Evolutionary conservation across 129 eudicot genomes (phyloP), one percentile per base, ranked within the genome.

Genomic region (Helichrysum umbraculigerum): DNA sequence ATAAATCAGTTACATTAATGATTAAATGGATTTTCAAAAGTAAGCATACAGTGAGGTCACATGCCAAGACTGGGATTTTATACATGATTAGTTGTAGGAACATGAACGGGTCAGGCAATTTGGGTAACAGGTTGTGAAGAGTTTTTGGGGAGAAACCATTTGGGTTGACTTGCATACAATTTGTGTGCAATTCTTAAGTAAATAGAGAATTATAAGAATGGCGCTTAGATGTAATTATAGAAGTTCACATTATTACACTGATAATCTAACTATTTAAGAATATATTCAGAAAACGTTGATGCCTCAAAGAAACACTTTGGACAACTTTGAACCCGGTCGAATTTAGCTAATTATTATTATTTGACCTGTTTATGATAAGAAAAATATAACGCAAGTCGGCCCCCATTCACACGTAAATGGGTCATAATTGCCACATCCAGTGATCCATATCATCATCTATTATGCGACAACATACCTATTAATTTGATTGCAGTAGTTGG

Each of bases 401-500:
- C 33, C 66, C 33, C 7, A 2, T 29, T 29, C 17, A 25, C 10
- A 29, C 4, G 8, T 22, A 60, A 8, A 60, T 60, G 33, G 66
- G 61, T 70, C 6, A 70, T 15, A 50, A 50, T 32, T 71, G 8
- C 21, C 39, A 10, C 44, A 15, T 70, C 25, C 28, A 19, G 29
- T 25, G 22, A 62, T 5, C 6, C 57, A 65, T n/a, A 67, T 39
- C n/a, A n/a, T 59, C 58, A 29, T 79, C 51, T 22, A 28, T 37
- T 77, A 12, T 11, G 39, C 41, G 54, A 37, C 0, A 61, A 68
- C 76, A 68, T 87, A 93, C 98, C 99, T 96, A 30, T 95, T 95
- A 68, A 95, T 88, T 83, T 91, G 99, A 90, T 84, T 91, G 92
- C 97, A 95, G 81, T 95, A 88, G 81, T 87, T 95, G 81, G 97